These are phyloP conservation scores for Babjeviella inositovora DNA, from an alignment of 805 yeast genomes.

Conservation along the genomic window DNA sequence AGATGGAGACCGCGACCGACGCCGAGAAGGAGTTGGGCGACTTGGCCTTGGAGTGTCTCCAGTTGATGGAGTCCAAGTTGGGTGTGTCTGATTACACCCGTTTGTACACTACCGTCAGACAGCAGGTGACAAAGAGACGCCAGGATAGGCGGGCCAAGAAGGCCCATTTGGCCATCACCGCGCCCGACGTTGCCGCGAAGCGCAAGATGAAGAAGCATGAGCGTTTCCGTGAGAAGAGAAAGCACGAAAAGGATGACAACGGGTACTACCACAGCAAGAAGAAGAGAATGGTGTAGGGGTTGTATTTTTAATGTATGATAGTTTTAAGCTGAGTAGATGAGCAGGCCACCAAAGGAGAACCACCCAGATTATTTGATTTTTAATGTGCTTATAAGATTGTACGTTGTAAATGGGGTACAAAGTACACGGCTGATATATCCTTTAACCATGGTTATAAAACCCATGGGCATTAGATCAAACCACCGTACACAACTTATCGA, in stretches of 20 bases:
- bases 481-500: too few relatives aligned
- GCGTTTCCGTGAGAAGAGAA: slow-evolving; percentile 63
- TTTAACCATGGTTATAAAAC: too few relatives aligned
- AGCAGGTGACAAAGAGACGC: slow-evolving; percentile 41
- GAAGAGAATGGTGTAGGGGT: slow-evolving; percentile 16
- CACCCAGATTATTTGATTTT: too few relatives aligned
- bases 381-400: too few relatives aligned
- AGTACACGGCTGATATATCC: too few relatives aligned
- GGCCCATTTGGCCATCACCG: slow-evolving; percentile 57
- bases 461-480: too few relatives aligned
- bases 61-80: slow-evolving; percentile 46
- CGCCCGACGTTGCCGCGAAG: slow-evolving; percentile 73
- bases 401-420: too few relatives aligned
- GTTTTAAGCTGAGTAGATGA: too few relatives aligned
- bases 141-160: slow-evolving; percentile 63
- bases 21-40: slow-evolving; percentile 33
- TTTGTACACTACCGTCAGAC: slow-evolving; percentile 48
- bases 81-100: slow-evolving; percentile 58
- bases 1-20: slow-evolving; percentile 21
- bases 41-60: slow-evolving; percentile 49
- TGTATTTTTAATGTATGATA: too few relatives aligned
- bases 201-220: slow-evolving; percentile 66
- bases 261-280: slow-evolving; percentile 60
- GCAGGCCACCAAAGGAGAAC: too few relatives aligned
- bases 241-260: slow-evolving; percentile 55